Base-by-base conservation (phyloP, 805 yeast species). In the Lachancea lanzarotensis region DNA sequence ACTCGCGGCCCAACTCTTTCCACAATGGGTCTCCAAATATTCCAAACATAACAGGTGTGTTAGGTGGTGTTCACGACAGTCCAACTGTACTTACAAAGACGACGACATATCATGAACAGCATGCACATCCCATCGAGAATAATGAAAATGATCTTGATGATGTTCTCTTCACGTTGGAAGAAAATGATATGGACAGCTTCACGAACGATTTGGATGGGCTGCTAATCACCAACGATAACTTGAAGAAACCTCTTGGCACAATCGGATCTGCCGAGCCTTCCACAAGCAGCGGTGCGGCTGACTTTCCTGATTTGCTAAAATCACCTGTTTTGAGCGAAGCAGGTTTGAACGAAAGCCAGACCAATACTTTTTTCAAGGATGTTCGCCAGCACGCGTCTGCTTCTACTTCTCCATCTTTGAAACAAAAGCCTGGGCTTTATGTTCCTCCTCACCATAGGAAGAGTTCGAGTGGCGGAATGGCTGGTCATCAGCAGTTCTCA, bases 361-460 rank as follows among this genome's bases (percentile, higher is more conserved):
- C 36, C n/a, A 43, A 37, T 33, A 38, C 43, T 16, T 38, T 37
- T 37, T 22, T 36, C 31, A 30, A 36, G 6, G 35, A 29, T 15
- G 18, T 43, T 6, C 30, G 35, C 17, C 41, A 39, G 16, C 40
- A 40, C 5, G 38, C 15, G 25, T 29, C 35, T 15, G 27, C 11
- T 10, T 11, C 27, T n/a, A 20, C 16, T n/a, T 16, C 42, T n/a
- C 51, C 46, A 17, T 22, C 25, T 8, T 40, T 39, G 22, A 55
- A 52, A 31, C 47, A 41, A 27, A 60, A 55, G 45, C 48, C 59
- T 0, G 65, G 66, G 10, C 55, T 59, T 25, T 76, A 76, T 50
- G 65, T 76, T 17, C 80, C 79, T 22, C 81, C 81, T 12, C 81
- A 76, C 53, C 79, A 74, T 47, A 67, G 81, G 52, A 64, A 71